Base-by-base conservation (phyloP, 1,284 basidiomycete species). In the Cryptococcus amylolentus region DNA sequence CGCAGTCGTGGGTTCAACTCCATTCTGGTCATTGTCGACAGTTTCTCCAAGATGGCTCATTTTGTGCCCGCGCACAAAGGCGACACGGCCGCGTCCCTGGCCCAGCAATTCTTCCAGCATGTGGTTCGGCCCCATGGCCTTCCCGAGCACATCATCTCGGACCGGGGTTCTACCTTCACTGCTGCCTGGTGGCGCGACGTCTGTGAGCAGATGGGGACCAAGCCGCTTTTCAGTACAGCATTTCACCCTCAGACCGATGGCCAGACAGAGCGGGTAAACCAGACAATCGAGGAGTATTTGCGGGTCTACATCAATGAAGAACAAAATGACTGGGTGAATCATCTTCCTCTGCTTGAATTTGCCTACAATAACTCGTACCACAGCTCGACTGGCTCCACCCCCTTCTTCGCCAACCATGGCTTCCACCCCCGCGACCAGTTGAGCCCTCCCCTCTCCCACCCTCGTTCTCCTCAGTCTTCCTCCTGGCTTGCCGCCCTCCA, bases 211-310 rank as follows among this genome's bases (percentile, higher is more conserved):
- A 12, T 26, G 23, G 16, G 20, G 23, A 45, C 18, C 16, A 23
- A 26, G 2, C 14, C 12, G 12, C 16, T n/a, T 12, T n/a, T n/a
- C 2, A n/a, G 16, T 12, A n/a, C 43, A 4, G 12, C 72, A 0
- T 78, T 73, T 47, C 78, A 81, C 56, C 80, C 79, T 0, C 69
- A 81, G 56, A 73, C 78, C 0, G 77, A 83, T 54, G 79, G 81
- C 0, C 78, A 81, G 49, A 45, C 43, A 4, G 78, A 83, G 62
- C 51, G 67, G 0, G 58, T 75, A 10, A 82, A 82, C 57, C 79
- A 81, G 56, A 68, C 62, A 0, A 58, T 83, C 2, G 78, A 82
- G 44, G 78, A 80, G 68, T 74, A 69, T 44, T 51, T 72, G n/a
- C 60, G 64, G 5, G 47, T 61, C 26, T 72, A 60, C 53, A 28